These are phyloP conservation scores for Beta lomatogona DNA, from an alignment of 179 eudicot species.

Conservation along the genomic window DNA sequence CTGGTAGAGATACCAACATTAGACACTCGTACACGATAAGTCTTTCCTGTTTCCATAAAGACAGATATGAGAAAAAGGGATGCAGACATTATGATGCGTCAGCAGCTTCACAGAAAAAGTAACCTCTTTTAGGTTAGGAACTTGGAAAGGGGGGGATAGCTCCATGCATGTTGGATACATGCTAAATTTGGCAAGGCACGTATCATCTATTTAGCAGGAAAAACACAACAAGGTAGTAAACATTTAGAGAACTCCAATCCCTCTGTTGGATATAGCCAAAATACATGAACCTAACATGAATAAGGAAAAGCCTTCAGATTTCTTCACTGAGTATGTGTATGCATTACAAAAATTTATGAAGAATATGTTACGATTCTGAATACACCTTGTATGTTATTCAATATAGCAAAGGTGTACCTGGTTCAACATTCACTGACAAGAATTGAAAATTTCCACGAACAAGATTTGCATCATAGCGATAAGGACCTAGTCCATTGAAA, in stretches of 20 bases:
- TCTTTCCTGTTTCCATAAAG: conserved; percentile 63
- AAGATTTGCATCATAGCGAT: conserved; percentile 60
- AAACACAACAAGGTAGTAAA: not conserved
- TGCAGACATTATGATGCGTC: not conserved
- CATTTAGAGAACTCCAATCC: not conserved
- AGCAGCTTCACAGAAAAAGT: not conserved
- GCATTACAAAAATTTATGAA: not conserved
- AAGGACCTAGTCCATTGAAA: conserved; percentile 87
- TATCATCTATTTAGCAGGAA: not conserved
- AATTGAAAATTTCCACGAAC: conserved; percentile 66
- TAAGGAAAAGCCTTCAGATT: too few species aligned
- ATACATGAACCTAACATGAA: not conserved
- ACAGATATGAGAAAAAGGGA: not conserved
- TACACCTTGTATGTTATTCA: not conserved
- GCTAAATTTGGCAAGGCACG: conserved; percentile 1
- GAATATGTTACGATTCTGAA: not conserved
- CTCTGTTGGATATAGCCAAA: not conserved
- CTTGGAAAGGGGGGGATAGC: not conserved
- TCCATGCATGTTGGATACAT: not conserved
- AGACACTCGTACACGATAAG: conserved; percentile 82
- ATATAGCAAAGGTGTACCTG: conserved; percentile 50
- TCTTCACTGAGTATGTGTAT: not conserved
- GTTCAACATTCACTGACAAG: conserved; percentile 70
- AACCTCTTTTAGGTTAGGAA: not conserved
- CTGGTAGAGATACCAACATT: conserved; percentile 90